phyloP scores from a whole-genome alignment of 768 basidiomycete species.

The Pulveroboletus frians region DNA sequence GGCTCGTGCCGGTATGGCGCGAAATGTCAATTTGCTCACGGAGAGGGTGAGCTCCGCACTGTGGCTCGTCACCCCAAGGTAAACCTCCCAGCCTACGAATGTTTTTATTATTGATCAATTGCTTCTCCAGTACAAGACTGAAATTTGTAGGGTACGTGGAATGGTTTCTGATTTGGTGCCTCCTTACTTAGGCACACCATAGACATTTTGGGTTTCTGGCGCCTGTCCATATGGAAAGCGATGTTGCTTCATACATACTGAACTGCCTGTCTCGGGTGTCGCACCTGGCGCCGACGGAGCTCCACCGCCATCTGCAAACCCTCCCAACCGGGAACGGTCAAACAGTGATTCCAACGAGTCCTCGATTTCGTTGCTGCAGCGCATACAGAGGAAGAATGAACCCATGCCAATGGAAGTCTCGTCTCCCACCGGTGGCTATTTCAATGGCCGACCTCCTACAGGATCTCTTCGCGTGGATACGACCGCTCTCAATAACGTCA shows the following conservation, averaged over 20 bases:
- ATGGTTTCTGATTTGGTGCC: background rate
- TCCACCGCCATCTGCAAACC: conserved; percentile 46
- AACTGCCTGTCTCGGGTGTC: conserved; percentile 61
- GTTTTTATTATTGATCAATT: conserved; percentile 14
- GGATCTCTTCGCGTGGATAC: conserved; percentile 75
- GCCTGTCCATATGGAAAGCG: conserved; percentile 90
- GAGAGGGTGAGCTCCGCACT: conserved; percentile 79
- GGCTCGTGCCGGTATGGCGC: conserved; percentile 78
- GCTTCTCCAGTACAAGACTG: conserved; percentile 74
- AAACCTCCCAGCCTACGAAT: conserved; percentile 13
- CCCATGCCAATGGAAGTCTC: conserved; percentile 56
- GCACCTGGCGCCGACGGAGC: conserved; percentile 50
- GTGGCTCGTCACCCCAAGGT: conserved; percentile 91
- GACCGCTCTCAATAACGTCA: conserved; percentile 51
- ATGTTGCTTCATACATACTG: conserved; percentile 93
- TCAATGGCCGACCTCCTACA: conserved; percentile 59
- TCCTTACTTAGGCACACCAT: conserved; percentile 10
- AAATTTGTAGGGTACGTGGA: conserved; percentile 76
- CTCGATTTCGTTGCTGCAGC: conserved; percentile 67
- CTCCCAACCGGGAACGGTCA: conserved; percentile 61
- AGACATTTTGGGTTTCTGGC: conserved; percentile 94
- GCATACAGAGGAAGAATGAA: conserved; percentile 65
- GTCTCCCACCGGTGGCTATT: conserved; percentile 38
- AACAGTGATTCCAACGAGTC: conserved; percentile 79
- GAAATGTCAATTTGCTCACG: conserved; percentile 93